Percentiles rank a stretch among this genome's conserved stretches.
Conservation (phyloP, 1,284 basidiomycete species). For the Cryptococcus sp. region DNA sequence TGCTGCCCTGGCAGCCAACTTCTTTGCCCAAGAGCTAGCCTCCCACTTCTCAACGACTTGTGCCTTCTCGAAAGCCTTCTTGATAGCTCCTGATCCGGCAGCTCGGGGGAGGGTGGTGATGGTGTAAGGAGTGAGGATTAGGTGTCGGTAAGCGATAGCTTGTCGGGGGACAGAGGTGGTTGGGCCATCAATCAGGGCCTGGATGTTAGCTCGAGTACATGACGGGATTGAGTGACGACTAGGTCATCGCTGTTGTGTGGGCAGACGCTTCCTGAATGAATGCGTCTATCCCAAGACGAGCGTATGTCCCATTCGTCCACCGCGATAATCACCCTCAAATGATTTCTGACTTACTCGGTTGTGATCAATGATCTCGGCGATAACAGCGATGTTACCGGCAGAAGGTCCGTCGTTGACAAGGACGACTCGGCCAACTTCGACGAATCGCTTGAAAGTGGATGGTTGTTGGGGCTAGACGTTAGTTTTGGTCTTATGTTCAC, state of each 20-base stretch:
- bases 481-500: background rate
- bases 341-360: conserved; percentile 82
- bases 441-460: conserved; percentile 93
- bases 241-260: too few species aligned
- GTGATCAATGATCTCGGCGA: conserved; percentile 98
- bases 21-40: conserved; percentile 81
- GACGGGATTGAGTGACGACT: too few species aligned
- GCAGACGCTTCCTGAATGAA: too few species aligned
- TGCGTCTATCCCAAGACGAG: too few species aligned
- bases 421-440: conserved; percentile 98
- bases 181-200: conserved; percentile 96
- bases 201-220: conserved; percentile 1
- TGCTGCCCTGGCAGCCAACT: conserved; percentile 69
- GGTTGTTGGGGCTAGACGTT: conserved; percentile 43
- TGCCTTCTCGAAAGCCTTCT: conserved; percentile 75
- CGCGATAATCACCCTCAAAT: too few species aligned
- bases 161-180: conserved; percentile 87
- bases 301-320: too few species aligned
- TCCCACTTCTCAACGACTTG: conserved; percentile 61
- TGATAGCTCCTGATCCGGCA: conserved; percentile 75
- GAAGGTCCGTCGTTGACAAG: conserved; percentile 86
- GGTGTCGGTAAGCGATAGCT: conserved; percentile 83
- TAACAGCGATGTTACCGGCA: conserved; percentile 87
- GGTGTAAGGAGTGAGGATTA: conserved; percentile 83
- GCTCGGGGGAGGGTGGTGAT: conserved; percentile 82